Base-by-base conservation (phyloP, 1,284 basidiomycete species). In the Flammula alnicola region DNA sequence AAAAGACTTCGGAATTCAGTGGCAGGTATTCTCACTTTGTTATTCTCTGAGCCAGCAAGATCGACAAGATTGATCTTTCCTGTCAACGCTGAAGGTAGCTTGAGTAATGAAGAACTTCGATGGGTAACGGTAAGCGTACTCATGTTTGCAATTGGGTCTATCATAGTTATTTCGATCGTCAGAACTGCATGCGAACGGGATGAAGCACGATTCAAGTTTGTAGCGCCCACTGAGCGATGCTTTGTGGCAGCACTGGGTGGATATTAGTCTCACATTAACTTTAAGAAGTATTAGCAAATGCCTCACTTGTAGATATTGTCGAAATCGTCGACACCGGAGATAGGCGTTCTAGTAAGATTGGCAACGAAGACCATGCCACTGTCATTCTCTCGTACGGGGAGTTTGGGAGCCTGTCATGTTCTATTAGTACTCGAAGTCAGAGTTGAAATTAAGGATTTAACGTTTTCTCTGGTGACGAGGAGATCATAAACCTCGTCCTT, bases 401-500 rank as follows among this genome's bases (percentile, higher is more conserved):
- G 80, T 64, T 91, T 93, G 3, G 80, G 80, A 10, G 84, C 83
- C 88, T 91, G 45, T 17, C 41, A 40, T 27, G 33, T 31, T 29
- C 19, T 31, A 23, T 47, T 22, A 54, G 36, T 23, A 23, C 10
- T 10, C 41, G 32, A 30, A 29, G 17, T 47, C 22, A 25, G 12
- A n/a, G 16, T 3, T 25, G 11, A 23, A 32, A 31, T 38, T 49
- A 20, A 47, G 30, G 36, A 25, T 73, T 78, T 26, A 58, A 87
- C 88, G 39, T 76, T 81, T 44, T 87, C 87, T 36, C 85, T 74
- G 42, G 79, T 72, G 3, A 88, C 85, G 3, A 93, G 76, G 3
- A 94, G 76, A 62, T 93, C 91, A 61, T 89, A 93, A 1, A 88
- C 85, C 51, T 93, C 88, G 58, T 93, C 91, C 60, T 90, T 90